Evolutionary conservation across 2,329 filamentous ascomycete genomes (phyloP), one percentile per base, ranked within the genome.

Genomic region (Dothidotthia symphoricarpi): DNA sequence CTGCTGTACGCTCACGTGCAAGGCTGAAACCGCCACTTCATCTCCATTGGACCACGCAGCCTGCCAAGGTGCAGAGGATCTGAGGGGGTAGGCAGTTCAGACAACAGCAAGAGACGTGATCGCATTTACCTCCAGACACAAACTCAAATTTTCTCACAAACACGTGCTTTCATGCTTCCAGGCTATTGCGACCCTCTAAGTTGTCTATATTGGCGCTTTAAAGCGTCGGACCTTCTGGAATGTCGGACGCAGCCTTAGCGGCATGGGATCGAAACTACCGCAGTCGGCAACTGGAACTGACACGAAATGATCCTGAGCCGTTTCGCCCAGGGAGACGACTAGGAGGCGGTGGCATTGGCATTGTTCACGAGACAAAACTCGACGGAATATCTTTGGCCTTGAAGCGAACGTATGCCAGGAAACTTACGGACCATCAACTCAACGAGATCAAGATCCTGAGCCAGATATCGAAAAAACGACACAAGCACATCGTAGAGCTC

Each of bases 361-460:
- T 40, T 4, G 52, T 59, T 1, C 53, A 48, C 15, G 47, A 59
- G 36, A 53, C 47, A 3, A 41, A 22, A 3, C 37, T 51, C 11
- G 11, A 39, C 24, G 50, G 45, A 5, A 41, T 47, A 16, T 26
- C 39, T 2, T 35, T 59, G 17, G 55, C 53, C 3, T 51, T 40
- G 36, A 53, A 59, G 40, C 34, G 37, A 19, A 43, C 37, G 11
- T 56, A 43, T 24, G 43, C 43, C 9, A 22, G 27, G 19, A n/a
- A 27, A 11, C n/a, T 39, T 17, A 28, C 15, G 2, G 16, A 34
- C 1, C 30, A 32, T 8, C 45, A 53, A 25, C 41, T 32, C 12
- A 56, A 51, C 26, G 55, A 59, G 31, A 48, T 61, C 24, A 34
- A 49, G 7, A 53, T 57, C 8, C 33, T 60, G 2, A 53, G 49